Evolutionary conservation across 129 eudicot genomes (phyloP).

Genomic region (Dittrichia graveolens): DNA sequence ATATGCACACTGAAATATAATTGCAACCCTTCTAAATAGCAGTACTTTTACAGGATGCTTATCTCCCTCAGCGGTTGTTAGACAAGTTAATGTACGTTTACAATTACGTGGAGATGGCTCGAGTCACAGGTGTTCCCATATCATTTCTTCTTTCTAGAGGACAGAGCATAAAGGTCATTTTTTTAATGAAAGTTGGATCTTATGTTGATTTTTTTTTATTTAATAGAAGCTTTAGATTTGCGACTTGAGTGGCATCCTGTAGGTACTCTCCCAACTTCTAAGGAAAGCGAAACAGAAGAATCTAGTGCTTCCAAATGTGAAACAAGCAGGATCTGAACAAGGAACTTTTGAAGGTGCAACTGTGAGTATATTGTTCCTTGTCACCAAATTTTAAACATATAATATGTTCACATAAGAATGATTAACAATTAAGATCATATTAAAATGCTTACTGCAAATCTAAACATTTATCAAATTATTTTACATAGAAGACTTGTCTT

Average conservation of each 20-base stretch:
- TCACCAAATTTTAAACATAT: neutral
- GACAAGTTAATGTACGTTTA: slow-evolving; percentile 95
- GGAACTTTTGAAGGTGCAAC: slow-evolving; percentile 99
- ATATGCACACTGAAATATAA: slow-evolving; percentile 12
- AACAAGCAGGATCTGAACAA: slow-evolving; percentile 94
- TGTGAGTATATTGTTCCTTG: slow-evolving; percentile 53
- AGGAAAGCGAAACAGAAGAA: slow-evolving; percentile 86
- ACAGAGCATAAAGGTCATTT: slow-evolving; percentile 91
- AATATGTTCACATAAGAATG: slow-evolving; percentile 4
- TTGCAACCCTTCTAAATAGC: neutral
- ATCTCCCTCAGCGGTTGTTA: slow-evolving; percentile 96
- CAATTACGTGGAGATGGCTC: slow-evolving; percentile 99
- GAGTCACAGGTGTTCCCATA: slow-evolving; percentile 98
- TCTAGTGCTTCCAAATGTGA: slow-evolving; percentile 82
- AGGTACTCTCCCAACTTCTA: slow-evolving; percentile 98
- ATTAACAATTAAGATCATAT: too few species aligned
- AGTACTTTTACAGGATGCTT: slow-evolving; percentile 73
- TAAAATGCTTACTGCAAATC: too few species aligned
- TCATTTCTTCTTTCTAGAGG: slow-evolving; percentile 98
- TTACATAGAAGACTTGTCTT: slow-evolving; percentile 10
- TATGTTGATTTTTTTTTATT: neutral
- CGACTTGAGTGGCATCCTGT: slow-evolving; percentile 22
- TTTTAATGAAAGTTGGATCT: slow-evolving; percentile 9
- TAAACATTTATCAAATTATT: neutral
- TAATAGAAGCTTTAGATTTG: neutral